Percentiles rank a stretch among this genome's conserved stretches.
Conservation (phyloP, 106 monocot species). For the Apostasia shenzhenica region DNA sequence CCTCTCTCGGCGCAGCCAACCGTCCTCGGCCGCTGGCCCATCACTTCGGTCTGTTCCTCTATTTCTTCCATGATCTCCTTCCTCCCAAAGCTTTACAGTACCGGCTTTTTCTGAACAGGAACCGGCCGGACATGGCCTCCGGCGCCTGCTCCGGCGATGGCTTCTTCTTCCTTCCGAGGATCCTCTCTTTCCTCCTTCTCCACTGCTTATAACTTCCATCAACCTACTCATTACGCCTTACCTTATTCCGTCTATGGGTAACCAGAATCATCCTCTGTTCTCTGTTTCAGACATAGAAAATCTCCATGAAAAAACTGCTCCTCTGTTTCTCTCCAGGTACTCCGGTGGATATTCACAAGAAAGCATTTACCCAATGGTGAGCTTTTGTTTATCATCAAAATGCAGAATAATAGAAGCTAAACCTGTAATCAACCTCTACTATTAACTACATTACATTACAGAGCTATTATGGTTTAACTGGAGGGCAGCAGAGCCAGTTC, state of each 20-base stretch:
- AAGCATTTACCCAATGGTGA: slow-evolving; percentile 48
- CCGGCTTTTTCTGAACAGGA: slow-evolving; percentile 2
- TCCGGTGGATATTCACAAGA: slow-evolving; percentile 55
- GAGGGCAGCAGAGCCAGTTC: slow-evolving; percentile 30
- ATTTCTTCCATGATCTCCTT: neutral
- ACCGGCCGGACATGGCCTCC: slow-evolving; percentile 23
- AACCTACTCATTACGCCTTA: slow-evolving; percentile 36
- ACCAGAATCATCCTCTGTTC: neutral
- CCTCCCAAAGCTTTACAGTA: neutral
- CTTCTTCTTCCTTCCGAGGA: slow-evolving; percentile 21
- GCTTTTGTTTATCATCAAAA: neutral
- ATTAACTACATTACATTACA: slow-evolving; percentile 12
- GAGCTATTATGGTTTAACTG: slow-evolving; percentile 31
- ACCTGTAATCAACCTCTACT: neutral
- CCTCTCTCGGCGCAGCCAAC: slow-evolving; percentile 39
- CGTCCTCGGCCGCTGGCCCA: slow-evolving; percentile 14
- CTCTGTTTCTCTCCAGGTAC: slow-evolving; percentile 24
- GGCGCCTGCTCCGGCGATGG: neutral
- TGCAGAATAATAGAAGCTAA: neutral
- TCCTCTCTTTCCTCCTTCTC: slow-evolving; percentile 18
- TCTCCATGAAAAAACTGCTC: neutral
- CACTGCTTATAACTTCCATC: slow-evolving; percentile 24
- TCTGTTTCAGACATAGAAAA: neutral
- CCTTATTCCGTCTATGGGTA: slow-evolving; percentile 53
- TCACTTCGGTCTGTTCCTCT: slow-evolving; percentile 18